These are phyloP conservation scores for Hibiscus syriacus DNA, from an alignment of 345 rosid species.

Conservation along the genomic window DNA sequence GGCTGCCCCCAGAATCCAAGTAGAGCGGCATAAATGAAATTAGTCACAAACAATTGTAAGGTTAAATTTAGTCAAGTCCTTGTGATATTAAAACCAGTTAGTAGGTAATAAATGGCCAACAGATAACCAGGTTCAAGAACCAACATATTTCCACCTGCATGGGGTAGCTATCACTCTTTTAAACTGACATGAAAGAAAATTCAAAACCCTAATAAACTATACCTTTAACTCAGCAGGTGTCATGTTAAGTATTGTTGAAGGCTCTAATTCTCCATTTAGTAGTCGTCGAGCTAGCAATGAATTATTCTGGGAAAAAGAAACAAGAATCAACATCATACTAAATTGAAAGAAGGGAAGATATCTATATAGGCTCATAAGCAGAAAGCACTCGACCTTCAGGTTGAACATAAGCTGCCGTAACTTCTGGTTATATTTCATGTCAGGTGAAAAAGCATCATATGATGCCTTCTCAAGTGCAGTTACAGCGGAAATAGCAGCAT, in stretches of 20 bases:
- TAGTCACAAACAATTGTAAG: background rate
- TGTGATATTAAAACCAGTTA: background rate
- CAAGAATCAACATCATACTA: background rate
- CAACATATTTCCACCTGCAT: background rate
- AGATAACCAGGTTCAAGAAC: background rate
- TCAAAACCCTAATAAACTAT: background rate
- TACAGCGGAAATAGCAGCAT: conserved; percentile 72
- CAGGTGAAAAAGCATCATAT: conserved; percentile 57
- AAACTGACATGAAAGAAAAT: background rate
- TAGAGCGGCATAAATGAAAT: background rate
- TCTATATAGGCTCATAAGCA: background rate
- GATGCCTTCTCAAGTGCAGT: conserved; percentile 79
- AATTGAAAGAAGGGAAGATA: background rate
- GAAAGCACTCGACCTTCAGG: conserved; percentile 55
- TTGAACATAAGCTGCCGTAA: conserved; percentile 75
- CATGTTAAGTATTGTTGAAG: conserved; percentile 78
- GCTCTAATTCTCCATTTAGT: conserved; percentile 74
- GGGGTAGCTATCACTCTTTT: background rate
- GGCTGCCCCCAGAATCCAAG: background rate
- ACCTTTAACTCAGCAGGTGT: conserved; percentile 65
- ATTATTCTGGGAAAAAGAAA: conserved; percentile 36
- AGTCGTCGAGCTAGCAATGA: conserved; percentile 61
- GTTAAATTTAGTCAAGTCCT: background rate
- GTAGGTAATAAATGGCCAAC: background rate
- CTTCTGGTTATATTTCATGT: conserved; percentile 88